Base-by-base conservation (phyloP, 2,329 filamentous ascomycete species). In the Trematosphaeria pertusa region DNA sequence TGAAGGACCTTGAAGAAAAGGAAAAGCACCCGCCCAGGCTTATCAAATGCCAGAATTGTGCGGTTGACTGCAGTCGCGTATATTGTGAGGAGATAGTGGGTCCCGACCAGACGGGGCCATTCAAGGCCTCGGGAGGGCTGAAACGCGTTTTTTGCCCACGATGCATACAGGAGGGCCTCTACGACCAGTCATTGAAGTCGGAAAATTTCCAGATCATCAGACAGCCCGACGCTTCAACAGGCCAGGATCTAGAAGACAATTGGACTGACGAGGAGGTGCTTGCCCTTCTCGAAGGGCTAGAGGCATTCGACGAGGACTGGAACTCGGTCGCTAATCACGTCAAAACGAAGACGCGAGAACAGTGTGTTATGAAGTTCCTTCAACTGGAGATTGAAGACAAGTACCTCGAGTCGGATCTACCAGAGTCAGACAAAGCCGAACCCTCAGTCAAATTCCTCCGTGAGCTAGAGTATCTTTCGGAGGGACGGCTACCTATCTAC, bases 361-460 rank as follows among this genome's bases (percentile, higher is more conserved):
- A 99, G 75, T 99, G 94, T 70, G 93, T 97, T 12, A 81, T 97
- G 61, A 94, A 97, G 70, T 99, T 99, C 77, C 74, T 99, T 55
- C 91, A 97, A 67, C 80, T 99, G 26, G 93, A 97, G 59, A 99
- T 99, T 52, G 94, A 97, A 71, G 93, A 97, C 76, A 95, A 96
- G 71, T 99, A 97, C 66, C 79, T 97, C 8, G 92, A 97, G 62
- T 85, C 90, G 6, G 87, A 93, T 62, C 82, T 85, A 6, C 77
- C 89, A 44, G 58, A 64, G 31, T 49, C 57, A 22, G 61, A 64
- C 21, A 50, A 61, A 4, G 58, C 50, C 78, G 83, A 45, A 78
- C 88, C 65, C 3, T 65, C 66, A 21, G 58, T 46, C 36, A 68
- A 63, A 17, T 70, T 70, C 56, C 54, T 71, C 4, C 59, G 60